Evolutionary conservation across 2,329 filamentous ascomycete species (phyloP).

Genomic region (Xylariaceae sp.): DNA sequence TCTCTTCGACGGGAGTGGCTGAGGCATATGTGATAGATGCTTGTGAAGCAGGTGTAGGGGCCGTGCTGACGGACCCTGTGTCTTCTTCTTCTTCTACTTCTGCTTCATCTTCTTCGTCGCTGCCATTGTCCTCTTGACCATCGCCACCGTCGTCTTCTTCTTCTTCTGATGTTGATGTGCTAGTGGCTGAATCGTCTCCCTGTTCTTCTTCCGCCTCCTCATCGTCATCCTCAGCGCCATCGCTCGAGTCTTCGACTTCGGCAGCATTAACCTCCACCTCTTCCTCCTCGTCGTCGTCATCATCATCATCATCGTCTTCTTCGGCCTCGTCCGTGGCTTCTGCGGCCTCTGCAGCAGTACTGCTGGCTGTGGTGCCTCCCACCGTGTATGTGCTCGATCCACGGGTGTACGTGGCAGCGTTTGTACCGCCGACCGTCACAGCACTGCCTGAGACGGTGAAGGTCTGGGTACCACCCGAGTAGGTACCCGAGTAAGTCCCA

Average conservation of each 20-base stretch:
- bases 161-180: not conserved
- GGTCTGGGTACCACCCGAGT: constrained; percentile 8
- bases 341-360: constrained; percentile 1
- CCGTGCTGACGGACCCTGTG: not conserved
- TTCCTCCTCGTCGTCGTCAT: not conserved
- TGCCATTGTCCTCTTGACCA: not conserved
- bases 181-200: not conserved
- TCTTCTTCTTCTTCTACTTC: not conserved
- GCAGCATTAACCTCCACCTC: constrained; percentile 1
- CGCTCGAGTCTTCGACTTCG: too few relatives aligned
- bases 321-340: not conserved
- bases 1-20: too few relatives aligned
- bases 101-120: not conserved
- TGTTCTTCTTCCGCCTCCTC: not conserved
- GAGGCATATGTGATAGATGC: not conserved
- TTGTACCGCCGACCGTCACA: constrained; percentile 13
- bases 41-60: not conserved
- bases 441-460: constrained; percentile 12
- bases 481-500: too few relatives aligned
- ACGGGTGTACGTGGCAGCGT: constrained; percentile 9
- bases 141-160: constrained; percentile 1
- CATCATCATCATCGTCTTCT: not conserved
- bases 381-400: constrained; percentile 14
- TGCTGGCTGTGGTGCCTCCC: constrained; percentile 3
- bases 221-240: not conserved